These are phyloP conservation scores for Suillus weaverae DNA, from an alignment of 768 basidiomycete genomes.

Conservation along the genomic window DNA sequence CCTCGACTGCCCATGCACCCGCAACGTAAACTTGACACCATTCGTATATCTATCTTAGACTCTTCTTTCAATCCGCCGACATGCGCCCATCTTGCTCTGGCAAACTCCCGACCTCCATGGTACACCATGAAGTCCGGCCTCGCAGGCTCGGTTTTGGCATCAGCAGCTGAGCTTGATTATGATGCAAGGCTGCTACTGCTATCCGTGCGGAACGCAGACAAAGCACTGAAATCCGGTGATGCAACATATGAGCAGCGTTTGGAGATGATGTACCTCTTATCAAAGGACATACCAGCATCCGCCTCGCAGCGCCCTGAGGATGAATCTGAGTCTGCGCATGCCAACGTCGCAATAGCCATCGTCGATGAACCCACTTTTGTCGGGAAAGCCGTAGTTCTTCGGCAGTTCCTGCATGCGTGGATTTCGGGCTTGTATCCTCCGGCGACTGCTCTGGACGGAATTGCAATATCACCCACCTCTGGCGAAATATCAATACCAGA, in stretches of 20 bases:
- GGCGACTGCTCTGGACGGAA: conserved; percentile 17
- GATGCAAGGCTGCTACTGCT: conserved; percentile 78
- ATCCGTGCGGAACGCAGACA: conserved; percentile 87
- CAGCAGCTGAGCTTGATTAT: conserved; percentile 40
- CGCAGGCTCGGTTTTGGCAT: background rate
- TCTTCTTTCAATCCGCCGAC: conserved; percentile 95
- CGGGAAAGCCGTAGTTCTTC: conserved; percentile 68
- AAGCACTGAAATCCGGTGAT: conserved; percentile 66
- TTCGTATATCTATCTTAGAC: conserved; percentile 77
- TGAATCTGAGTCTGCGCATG: conserved; percentile 6
- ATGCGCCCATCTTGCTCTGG: conserved; percentile 77
- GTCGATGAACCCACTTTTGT: conserved; percentile 89
- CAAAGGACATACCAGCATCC: conserved; percentile 40
- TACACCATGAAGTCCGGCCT: background rate
- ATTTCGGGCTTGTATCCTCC: conserved; percentile 13
- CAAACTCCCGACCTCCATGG: conserved; percentile 38
- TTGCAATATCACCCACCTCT: conserved; percentile 15
- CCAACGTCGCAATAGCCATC: conserved; percentile 74
- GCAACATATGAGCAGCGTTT: conserved; percentile 76
- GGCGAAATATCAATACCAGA: conserved; percentile 10
- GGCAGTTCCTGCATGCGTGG: conserved; percentile 43
- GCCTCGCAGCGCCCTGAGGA: background rate
- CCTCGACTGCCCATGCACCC: conserved; percentile 17
- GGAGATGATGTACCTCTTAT: conserved; percentile 82
- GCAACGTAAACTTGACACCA: conserved; percentile 14